These are phyloP conservation scores for Chytriomyces sp. DNA, from an alignment of 192 early-diverging fungal genomes.

Conservation along the genomic window DNA sequence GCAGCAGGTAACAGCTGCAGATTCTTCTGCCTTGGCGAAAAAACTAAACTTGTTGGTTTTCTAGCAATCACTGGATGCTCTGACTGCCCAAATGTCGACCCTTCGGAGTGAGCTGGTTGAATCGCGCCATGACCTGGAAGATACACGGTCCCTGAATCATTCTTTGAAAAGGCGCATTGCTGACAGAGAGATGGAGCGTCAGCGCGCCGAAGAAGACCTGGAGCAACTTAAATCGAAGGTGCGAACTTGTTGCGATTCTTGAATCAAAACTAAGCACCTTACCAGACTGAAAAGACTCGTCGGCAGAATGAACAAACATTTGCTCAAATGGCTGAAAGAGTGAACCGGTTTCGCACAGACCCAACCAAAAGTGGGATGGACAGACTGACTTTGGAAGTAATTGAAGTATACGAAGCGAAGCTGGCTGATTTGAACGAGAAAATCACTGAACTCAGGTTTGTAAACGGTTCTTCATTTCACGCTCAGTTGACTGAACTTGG, in stretches of 20 bases:
- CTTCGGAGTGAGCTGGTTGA: constrained; percentile 16
- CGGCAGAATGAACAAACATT: constrained; percentile 42
- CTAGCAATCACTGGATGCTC: not conserved
- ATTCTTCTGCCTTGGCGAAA: too few relatives aligned
- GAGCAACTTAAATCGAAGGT: constrained; percentile 4
- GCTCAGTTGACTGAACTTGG: not conserved
- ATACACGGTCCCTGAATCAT: not conserved
- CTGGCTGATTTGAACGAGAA: constrained; percentile 33
- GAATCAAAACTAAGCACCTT: not conserved
- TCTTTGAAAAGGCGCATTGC: constrained; percentile 11
- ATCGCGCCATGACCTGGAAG: constrained; percentile 31
- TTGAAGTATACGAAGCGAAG: constrained; percentile 49
- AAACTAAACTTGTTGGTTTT: not conserved
- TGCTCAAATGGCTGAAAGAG: constrained; percentile 23
- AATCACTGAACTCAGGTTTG: constrained; percentile 30
- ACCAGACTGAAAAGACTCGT: constrained; percentile 37
- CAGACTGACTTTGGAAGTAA: constrained; percentile 49
- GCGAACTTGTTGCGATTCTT: not conserved
- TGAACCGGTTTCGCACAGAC: constrained; percentile 36
- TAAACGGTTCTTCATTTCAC: not conserved
- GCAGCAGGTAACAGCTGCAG: constrained; percentile 13
- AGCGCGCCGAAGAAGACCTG: not conserved
- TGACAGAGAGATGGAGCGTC: not conserved
- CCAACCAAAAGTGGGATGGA: constrained; percentile 48
- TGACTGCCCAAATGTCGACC: constrained; percentile 15